Evolutionary conservation across 495 filamentous ascomycete species (phyloP).

Genomic region (Talaromyces proteolyticus): DNA sequence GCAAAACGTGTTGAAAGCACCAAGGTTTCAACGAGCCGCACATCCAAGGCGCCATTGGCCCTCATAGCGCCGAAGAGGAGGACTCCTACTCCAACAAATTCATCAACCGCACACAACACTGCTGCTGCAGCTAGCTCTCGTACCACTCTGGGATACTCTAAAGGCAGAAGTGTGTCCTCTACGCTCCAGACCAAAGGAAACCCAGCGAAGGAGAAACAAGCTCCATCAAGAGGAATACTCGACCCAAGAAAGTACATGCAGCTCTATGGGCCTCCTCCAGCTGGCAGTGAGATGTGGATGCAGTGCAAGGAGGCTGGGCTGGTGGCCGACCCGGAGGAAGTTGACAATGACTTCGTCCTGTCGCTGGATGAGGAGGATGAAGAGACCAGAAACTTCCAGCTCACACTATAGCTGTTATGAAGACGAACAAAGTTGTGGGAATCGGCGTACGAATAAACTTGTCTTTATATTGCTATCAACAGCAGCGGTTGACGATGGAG

Average conservation of each 20-base stretch:
- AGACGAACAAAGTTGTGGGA: background rate
- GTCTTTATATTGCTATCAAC: background rate
- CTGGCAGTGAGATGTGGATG: constrained; percentile 38
- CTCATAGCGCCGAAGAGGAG: constrained; percentile 36
- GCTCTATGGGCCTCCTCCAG: constrained; percentile 32
- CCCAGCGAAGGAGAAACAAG: constrained; percentile 10
- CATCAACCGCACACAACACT: constrained; percentile 50
- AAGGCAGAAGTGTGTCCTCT: constrained; percentile 60
- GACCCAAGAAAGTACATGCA: constrained; percentile 39
- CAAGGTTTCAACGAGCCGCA: constrained; percentile 27
- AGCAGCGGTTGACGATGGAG: background rate
- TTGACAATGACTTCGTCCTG: constrained; percentile 21
- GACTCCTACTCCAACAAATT: constrained; percentile 26
- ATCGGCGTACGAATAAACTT: background rate
- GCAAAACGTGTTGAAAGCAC: constrained; percentile 16
- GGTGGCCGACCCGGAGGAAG: constrained; percentile 26
- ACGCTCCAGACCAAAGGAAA: constrained; percentile 27
- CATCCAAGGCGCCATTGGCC: constrained; percentile 30
- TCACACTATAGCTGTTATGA: constrained; percentile 25
- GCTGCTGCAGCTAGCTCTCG: constrained; percentile 62
- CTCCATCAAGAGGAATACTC: constrained; percentile 20
- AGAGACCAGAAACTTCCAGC: constrained; percentile 35
- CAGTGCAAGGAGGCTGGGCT: constrained; percentile 30
- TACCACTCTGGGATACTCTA: constrained; percentile 75
- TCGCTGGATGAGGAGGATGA: constrained; percentile 35